Percentiles rank a stretch among this genome's conserved stretches.
Evolutionary conservation across 345 rosid genomes (phyloP).

Genomic region (Camelina laxa): DNA sequence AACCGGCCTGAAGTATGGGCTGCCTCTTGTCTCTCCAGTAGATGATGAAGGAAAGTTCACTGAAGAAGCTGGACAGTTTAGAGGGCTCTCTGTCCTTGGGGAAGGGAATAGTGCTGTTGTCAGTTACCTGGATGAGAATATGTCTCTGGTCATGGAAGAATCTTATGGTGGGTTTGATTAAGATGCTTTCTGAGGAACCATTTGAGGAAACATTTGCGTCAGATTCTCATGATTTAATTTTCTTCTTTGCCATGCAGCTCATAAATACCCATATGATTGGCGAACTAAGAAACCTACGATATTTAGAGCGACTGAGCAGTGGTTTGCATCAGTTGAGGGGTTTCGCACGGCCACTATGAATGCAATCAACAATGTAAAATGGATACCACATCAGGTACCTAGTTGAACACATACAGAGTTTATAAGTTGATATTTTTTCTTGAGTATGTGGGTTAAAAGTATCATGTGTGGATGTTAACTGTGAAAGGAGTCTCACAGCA

Average conservation of each 20-base stretch:
- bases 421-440: background rate
- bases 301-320: conserved; percentile 98
- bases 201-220: conserved; percentile 1
- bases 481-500: background rate
- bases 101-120: conserved; percentile 90
- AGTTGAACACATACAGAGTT: conserved; percentile 29
- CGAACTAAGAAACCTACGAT: conserved; percentile 93
- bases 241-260: conserved; percentile 56
- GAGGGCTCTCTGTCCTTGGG: conserved; percentile 93
- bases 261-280: conserved; percentile 99
- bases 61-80: conserved; percentile 84
- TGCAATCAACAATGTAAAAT: conserved; percentile 80
- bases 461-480: conserved; percentile 8
- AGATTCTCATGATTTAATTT: conserved; percentile 19
- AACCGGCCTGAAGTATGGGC: conserved; percentile 86
- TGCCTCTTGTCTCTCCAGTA: conserved; percentile 81
- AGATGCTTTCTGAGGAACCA: conserved; percentile 22
- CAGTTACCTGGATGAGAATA: conserved; percentile 70
- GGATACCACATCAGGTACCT: conserved; percentile 93
- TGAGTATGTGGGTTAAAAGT: background rate
- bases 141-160: conserved; percentile 81
- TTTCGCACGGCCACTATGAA: conserved; percentile 80
- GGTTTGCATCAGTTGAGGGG: conserved; percentile 99
- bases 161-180: conserved; percentile 66
- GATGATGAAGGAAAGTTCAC: conserved; percentile 92